Evolutionary conservation across 2,329 filamentous ascomycete species (phyloP).

Genomic region (Ascochyta lentis): DNA sequence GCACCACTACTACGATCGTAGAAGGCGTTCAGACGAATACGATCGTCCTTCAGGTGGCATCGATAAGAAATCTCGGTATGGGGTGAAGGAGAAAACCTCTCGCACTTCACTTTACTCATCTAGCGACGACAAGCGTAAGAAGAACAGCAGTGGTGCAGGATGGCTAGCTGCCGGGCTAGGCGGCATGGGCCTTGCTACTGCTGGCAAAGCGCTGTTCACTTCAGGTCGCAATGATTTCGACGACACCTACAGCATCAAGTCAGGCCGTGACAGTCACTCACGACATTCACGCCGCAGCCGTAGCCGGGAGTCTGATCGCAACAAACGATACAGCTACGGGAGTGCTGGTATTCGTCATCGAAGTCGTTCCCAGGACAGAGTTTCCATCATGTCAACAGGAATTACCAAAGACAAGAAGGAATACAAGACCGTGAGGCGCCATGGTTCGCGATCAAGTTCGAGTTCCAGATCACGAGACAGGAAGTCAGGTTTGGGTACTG

Average conservation of each 20-base stretch:
- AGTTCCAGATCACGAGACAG: slow-evolving; percentile 46
- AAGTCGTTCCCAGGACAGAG: slow-evolving; percentile 48
- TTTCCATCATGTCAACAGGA: slow-evolving; percentile 42
- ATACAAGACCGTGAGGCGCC: slow-evolving; percentile 43
- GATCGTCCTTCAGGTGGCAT: slow-evolving; percentile 58
- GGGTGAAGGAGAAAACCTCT: slow-evolving; percentile 39
- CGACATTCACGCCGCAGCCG: slow-evolving; percentile 40
- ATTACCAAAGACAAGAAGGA: slow-evolving; percentile 45
- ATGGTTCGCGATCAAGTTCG: slow-evolving; percentile 44
- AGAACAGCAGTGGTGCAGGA: slow-evolving; percentile 54
- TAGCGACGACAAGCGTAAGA: slow-evolving; percentile 47
- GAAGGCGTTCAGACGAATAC: slow-evolving; percentile 54
- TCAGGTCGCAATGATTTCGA: slow-evolving; percentile 61
- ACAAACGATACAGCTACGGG: slow-evolving; percentile 55
- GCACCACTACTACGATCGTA: slow-evolving; percentile 60
- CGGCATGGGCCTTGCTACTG: slow-evolving; percentile 59
- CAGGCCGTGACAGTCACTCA: slow-evolving; percentile 53
- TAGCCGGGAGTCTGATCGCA: slow-evolving; percentile 46
- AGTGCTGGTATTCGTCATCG: slow-evolving; percentile 49
- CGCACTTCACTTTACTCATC: slow-evolving; percentile 43
- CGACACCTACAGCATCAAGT: slow-evolving; percentile 66
- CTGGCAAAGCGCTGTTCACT: slow-evolving; percentile 61
- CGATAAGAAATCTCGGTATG: slow-evolving; percentile 65
- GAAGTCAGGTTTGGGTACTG: slow-evolving; percentile 47
- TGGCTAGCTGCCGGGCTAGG: slow-evolving; percentile 63